These are phyloP conservation scores for Fraxinus xanthoxyloides DNA, from an alignment of 305 asterid species.

Conservation along the genomic window DNA sequence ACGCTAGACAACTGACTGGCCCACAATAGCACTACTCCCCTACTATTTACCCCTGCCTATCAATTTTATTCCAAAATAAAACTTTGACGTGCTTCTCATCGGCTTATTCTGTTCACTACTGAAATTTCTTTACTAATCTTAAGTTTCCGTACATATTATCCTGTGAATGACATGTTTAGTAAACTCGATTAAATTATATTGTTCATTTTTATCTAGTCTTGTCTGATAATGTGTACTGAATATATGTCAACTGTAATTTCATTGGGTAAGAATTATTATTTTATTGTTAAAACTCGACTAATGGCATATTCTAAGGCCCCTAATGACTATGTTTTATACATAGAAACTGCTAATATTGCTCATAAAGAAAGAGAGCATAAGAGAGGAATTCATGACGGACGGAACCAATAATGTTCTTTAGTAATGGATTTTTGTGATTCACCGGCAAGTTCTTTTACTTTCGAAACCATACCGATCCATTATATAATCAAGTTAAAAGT, in stretches of 20 bases:
- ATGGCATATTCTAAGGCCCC: neutral
- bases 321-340: neutral
- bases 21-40: conserved; percentile 17
- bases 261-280: no score
- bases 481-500: neutral
- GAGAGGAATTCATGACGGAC: neutral
- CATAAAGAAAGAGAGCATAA: neutral
- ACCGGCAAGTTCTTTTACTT: neutral
- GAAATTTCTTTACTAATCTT: neutral
- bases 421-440: neutral
- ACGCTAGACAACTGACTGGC: conserved; percentile 30
- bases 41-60: neutral
- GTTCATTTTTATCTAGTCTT: neutral
- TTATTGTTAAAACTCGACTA: neutral
- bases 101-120: neutral
- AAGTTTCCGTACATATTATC: neutral
- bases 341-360: neutral
- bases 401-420: neutral
- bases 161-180: neutral
- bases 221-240: neutral
- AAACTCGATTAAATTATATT: neutral
- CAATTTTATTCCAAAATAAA: neutral
- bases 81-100: neutral
- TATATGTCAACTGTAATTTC: neutral
- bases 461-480: neutral